These are phyloP conservation scores for Nigrospora osmanthi DNA, from an alignment of 2,329 filamentous ascomycete species.

Conservation along the genomic window DNA sequence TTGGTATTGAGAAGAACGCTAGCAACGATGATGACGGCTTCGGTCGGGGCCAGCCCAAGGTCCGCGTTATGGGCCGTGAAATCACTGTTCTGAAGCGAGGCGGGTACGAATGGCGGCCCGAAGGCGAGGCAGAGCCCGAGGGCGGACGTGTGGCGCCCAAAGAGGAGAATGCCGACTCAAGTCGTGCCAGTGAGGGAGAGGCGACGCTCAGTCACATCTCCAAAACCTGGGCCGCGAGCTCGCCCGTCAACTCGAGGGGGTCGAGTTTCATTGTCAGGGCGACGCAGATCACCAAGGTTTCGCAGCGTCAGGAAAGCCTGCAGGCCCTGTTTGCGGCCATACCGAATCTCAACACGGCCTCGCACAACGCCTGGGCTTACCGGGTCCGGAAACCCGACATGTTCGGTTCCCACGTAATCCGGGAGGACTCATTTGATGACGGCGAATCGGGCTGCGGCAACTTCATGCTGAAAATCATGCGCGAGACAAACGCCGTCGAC, in stretches of 20 bases:
- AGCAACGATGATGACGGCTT: conserved; percentile 64
- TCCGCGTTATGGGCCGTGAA: conserved; percentile 66
- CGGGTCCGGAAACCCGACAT: conserved; percentile 27
- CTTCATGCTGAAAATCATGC: conserved; percentile 46
- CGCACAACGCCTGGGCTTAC: conserved; percentile 52
- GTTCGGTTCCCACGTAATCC: conserved; percentile 25
- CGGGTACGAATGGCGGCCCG: conserved; percentile 55
- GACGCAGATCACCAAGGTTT: conserved; percentile 26
- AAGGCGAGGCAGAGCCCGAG: neutral
- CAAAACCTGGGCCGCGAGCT: conserved; percentile 42
- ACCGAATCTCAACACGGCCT: conserved; percentile 42
- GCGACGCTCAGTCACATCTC: conserved; percentile 10
- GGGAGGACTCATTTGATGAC: conserved; percentile 50
- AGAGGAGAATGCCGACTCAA: conserved; percentile 7
- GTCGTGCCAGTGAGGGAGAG: conserved; percentile 7
- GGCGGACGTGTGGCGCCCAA: conserved; percentile 1
- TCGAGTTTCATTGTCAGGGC: conserved; percentile 53
- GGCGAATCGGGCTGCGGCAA: conserved; percentile 53
- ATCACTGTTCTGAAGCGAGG: conserved; percentile 69
- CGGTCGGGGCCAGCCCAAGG: conserved; percentile 66
- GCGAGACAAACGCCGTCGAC: conserved; percentile 40
- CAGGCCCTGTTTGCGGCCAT: conserved; percentile 39
- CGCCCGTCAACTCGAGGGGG: conserved; percentile 39
- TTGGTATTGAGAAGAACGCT: conserved; percentile 62
- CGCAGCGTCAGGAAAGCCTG: conserved; percentile 34